Evolutionary conservation across 176 grass and related monocot species (phyloP).

Genomic region (Carex myosuroides): DNA sequence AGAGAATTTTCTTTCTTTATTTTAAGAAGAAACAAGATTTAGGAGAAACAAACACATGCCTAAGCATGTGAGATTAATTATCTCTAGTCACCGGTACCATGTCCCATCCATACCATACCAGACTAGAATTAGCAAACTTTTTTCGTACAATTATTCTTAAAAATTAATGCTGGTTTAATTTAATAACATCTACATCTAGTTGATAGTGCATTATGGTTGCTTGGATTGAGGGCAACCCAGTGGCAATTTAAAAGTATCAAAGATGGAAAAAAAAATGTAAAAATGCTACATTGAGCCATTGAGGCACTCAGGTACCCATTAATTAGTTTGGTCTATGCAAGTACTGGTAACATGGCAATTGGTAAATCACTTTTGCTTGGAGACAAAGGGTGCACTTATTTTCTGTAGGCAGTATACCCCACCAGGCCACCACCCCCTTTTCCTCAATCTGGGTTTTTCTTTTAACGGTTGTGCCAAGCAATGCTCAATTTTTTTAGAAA

Average conservation of each 20-base stretch:
- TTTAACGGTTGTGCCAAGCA: background rate
- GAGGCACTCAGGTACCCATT: background rate
- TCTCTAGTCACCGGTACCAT: background rate
- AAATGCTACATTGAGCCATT: background rate
- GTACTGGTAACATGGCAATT: background rate
- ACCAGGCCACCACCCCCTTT: background rate
- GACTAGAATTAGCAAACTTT: background rate
- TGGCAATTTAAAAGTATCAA: background rate
- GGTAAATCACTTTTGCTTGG: slow-evolving; percentile 3
- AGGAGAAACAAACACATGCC: background rate
- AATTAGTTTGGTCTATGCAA: background rate
- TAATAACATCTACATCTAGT: background rate
- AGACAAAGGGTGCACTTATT: slow-evolving; percentile 7
- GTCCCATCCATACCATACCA: background rate
- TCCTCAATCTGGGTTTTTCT: background rate
- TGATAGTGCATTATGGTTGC: slow-evolving; percentile 7
- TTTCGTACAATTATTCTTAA: background rate
- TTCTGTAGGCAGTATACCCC: background rate
- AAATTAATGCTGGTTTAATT: background rate
- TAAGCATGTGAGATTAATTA: background rate
- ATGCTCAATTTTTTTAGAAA: background rate
- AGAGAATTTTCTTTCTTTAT: too few relatives aligned
- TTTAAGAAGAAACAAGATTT: background rate
- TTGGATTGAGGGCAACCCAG: background rate
- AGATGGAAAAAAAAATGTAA: background rate